A percentile compares a stretch with the other conserved stretches of the same genome.
These are phyloP conservation scores for Chenopodium berlandieri DNA, from an alignment of 148 eudicot species.

Conservation along the genomic window DNA sequence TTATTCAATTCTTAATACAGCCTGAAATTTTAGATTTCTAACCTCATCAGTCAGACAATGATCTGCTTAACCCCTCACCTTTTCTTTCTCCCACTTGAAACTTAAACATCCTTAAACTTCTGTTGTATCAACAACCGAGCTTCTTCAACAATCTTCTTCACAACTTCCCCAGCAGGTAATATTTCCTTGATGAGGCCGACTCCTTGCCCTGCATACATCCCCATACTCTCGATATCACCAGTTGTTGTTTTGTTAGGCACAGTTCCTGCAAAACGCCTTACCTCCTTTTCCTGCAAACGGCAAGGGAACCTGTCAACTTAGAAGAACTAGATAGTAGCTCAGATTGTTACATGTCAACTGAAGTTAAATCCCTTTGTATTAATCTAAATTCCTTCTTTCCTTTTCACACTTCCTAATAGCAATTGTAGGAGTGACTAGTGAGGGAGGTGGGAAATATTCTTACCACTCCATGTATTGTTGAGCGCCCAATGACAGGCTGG, in stretches of 20 bases:
- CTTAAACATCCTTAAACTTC: slow-evolving; percentile 27
- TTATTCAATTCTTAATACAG: no score
- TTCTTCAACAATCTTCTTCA: slow-evolving; percentile 56
- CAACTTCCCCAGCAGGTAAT: slow-evolving; percentile 66
- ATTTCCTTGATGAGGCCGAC: slow-evolving; percentile 83
- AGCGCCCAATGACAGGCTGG: slow-evolving; percentile 77
- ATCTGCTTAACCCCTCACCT: neutral
- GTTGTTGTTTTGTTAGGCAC: slow-evolving; percentile 75
- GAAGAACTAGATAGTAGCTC: neutral
- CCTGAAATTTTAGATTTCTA: no score
- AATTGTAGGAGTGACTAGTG: neutral
- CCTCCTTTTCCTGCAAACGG: slow-evolving; percentile 65
- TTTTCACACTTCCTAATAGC: no score
- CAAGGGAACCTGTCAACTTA: neutral
- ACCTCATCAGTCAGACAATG: no score
- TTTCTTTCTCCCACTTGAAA: neutral
- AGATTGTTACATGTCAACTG: neutral
- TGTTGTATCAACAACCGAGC: slow-evolving; percentile 54
- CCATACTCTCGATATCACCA: slow-evolving; percentile 94
- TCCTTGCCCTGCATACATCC: slow-evolving; percentile 87
- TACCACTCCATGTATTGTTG: slow-evolving; percentile 76
- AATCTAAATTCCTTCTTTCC: neutral
- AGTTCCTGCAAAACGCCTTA: slow-evolving; percentile 74
- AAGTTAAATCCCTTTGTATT: neutral
- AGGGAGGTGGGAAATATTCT: neutral